Conservation (phyloP, 2,329 filamentous ascomycete species). For the Clonostachys rosea region DNA sequence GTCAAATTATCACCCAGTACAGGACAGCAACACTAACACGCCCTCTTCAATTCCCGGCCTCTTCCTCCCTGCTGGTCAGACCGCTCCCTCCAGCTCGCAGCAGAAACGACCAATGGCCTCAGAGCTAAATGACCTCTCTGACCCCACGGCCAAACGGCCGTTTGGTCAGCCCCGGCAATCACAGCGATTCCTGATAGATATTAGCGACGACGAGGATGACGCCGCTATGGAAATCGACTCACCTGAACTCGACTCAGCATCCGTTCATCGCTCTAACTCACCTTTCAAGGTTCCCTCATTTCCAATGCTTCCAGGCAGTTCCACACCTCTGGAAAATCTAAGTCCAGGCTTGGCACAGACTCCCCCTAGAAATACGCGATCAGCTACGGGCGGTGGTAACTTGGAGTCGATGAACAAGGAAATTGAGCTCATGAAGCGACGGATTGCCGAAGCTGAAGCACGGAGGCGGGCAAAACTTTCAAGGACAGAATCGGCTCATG, state of each 20-base stretch:
- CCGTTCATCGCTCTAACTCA: slow-evolving; percentile 20
- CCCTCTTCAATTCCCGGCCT: slow-evolving; percentile 26
- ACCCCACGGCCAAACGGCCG: slow-evolving; percentile 48
- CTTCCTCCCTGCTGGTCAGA: slow-evolving; percentile 21
- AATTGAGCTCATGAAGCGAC: slow-evolving; percentile 56
- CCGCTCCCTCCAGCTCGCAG: not conserved
- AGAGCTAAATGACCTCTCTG: slow-evolving; percentile 59
- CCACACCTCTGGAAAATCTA: slow-evolving; percentile 20
- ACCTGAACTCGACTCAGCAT: slow-evolving; percentile 33
- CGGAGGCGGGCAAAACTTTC: slow-evolving; percentile 39
- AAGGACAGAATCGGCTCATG: slow-evolving; percentile 14
- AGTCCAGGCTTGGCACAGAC: too few relatives aligned
- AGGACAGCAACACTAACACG: not conserved
- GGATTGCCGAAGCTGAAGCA: slow-evolving; percentile 54
- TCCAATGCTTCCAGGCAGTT: slow-evolving; percentile 3
- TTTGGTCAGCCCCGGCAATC: slow-evolving; percentile 56
- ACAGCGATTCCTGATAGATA: slow-evolving; percentile 72
- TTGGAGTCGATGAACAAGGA: slow-evolving; percentile 48
- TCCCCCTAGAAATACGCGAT: not conserved
- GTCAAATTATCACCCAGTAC: too few relatives aligned
- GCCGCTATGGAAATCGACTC: slow-evolving; percentile 65
- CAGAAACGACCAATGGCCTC: slow-evolving; percentile 54
- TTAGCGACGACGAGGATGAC: slow-evolving; percentile 70
- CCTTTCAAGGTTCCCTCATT: slow-evolving; percentile 30
- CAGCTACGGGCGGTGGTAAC: slow-evolving; percentile 23